phyloP scores from a whole-genome alignment of 768 basidiomycete species.

The Scleroderma citrinum region DNA sequence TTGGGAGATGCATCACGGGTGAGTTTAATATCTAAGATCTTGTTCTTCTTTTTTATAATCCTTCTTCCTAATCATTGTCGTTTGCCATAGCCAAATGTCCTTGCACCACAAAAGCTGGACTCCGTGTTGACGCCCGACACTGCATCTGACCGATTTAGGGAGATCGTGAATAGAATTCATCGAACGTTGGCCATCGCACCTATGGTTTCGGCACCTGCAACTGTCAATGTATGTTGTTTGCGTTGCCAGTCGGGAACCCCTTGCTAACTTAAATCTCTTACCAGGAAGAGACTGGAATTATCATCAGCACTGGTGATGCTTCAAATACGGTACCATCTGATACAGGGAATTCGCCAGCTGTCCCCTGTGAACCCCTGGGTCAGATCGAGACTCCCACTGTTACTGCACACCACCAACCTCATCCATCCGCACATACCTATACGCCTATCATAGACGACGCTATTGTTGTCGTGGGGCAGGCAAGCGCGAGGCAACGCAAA shows the following conservation, averaged over 20 bases:
- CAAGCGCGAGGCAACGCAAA: slow-evolving; percentile 60
- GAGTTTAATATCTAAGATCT: background rate
- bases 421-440: slow-evolving; percentile 6
- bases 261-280: background rate
- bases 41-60: background rate
- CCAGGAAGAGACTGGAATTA: background rate
- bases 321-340: background rate
- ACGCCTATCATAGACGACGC: slow-evolving; percentile 45
- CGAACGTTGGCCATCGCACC: slow-evolving; percentile 58
- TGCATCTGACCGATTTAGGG: slow-evolving; percentile 36
- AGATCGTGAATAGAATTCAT: slow-evolving; percentile 62
- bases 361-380: slow-evolving; percentile 31
- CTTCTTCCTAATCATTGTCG: background rate
- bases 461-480: slow-evolving; percentile 68
- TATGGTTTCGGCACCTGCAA: slow-evolving; percentile 32
- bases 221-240: slow-evolving; percentile 11
- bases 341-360: slow-evolving; percentile 8
- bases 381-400: slow-evolving; percentile 76
- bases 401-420: slow-evolving; percentile 50
- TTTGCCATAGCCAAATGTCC: background rate
- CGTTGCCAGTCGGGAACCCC: background rate
- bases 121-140: slow-evolving; percentile 2
- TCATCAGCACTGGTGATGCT: slow-evolving; percentile 1
- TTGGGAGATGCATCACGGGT: background rate
- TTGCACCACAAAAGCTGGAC: background rate